phyloP scores from a whole-genome alignment of 192 early-diverging fungal genomes.

The Lobosporangium transversale region DNA sequence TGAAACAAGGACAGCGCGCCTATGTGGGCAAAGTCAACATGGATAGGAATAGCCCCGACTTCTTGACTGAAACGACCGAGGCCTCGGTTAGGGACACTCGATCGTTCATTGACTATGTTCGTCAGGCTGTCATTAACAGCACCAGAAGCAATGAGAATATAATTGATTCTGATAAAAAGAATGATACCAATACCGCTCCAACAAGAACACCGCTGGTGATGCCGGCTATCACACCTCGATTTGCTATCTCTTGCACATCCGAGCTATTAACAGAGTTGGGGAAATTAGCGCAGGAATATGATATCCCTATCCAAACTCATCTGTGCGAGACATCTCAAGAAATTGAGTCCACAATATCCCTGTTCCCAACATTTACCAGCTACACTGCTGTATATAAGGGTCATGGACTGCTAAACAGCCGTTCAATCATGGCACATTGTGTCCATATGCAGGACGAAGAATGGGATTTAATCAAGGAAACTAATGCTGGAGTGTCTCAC shows the following conservation, averaged over 20 bases:
- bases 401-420: slow-evolving; percentile 67
- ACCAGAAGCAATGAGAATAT: no score
- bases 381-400: slow-evolving; percentile 74
- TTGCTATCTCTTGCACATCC: slow-evolving; percentile 74
- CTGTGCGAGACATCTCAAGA: slow-evolving; percentile 76
- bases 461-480: slow-evolving; percentile 58
- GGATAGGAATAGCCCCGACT: slow-evolving; percentile 78
- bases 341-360: slow-evolving; percentile 61
- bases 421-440: slow-evolving; percentile 84
- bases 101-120: slow-evolving; percentile 58
- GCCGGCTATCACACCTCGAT: slow-evolving; percentile 87
- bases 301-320: slow-evolving; percentile 81
- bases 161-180: no score
- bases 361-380: slow-evolving; percentile 28
- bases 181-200: not conserved
- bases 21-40: slow-evolving; percentile 90
- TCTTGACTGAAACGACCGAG: slow-evolving; percentile 71
- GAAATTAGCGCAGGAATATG: slow-evolving; percentile 64
- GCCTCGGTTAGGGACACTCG: slow-evolving; percentile 64
- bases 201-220: slow-evolving; percentile 58
- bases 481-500: slow-evolving; percentile 71
- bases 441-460: slow-evolving; percentile 76
- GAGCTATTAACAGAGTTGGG: slow-evolving; percentile 70
- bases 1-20: slow-evolving; percentile 76
- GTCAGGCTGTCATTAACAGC: no score